Conservation (phyloP, 768 basidiomycete species). For the Strobilomyces confusus region DNA sequence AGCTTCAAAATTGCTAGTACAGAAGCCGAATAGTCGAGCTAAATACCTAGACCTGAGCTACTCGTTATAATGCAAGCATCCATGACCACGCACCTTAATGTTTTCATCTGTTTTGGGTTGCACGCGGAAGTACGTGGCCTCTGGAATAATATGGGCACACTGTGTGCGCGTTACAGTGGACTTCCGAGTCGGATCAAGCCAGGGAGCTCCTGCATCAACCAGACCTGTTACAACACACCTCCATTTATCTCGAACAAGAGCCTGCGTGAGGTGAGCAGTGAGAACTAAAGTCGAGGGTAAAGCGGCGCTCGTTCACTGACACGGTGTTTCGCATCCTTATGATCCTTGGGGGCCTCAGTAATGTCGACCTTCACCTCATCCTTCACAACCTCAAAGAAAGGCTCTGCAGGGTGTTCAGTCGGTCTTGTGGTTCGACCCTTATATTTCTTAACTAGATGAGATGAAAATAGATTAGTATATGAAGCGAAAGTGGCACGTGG, state of each 20-base stretch:
- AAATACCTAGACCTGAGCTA: neutral
- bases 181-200: too few species aligned
- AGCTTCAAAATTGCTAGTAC: neutral
- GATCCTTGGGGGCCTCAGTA: neutral
- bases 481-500: neutral
- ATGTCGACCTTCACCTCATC: neutral
- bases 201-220: too few species aligned
- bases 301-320: too few species aligned
- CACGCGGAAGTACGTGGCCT: too few species aligned
- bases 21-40: constrained; percentile 4
- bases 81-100: neutral
- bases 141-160: too few species aligned
- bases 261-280: too few species aligned
- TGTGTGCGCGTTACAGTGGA: too few species aligned
- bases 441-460: constrained; percentile 9
- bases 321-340: neutral
- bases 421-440: constrained; percentile 21
- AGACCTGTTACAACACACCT: too few species aligned
- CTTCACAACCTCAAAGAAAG: constrained; percentile 11
- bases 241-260: too few species aligned
- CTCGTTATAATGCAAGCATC: neutral
- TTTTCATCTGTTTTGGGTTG: too few species aligned
- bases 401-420: constrained; percentile 8
- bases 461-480: neutral
- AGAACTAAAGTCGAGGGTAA: too few species aligned